Conservation (phyloP, 2,329 filamentous ascomycete species). For the Aspergillus pseudoviridinutans region DNA sequence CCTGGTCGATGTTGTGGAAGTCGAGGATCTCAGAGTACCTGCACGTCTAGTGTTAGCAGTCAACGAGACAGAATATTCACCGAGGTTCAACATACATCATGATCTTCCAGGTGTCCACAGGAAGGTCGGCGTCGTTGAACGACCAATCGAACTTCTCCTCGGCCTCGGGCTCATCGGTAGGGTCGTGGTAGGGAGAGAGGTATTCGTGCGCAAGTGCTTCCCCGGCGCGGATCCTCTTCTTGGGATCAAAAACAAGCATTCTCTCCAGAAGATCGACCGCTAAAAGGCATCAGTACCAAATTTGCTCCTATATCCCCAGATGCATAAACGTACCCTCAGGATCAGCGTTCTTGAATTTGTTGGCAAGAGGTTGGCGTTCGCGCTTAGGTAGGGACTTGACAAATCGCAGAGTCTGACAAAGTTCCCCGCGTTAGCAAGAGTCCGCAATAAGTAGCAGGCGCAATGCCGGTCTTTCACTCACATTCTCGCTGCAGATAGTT, state of each 20-base stretch:
- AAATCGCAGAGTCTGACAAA: conserved; percentile 79
- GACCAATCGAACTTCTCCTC: conserved; percentile 99
- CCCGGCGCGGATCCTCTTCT: conserved; percentile 83
- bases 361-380: conserved; percentile 76
- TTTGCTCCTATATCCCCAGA: neutral
- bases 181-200: conserved; percentile 93
- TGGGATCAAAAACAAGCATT: conserved; percentile 99
- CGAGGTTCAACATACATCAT: conserved; percentile 74
- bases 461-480: conserved; percentile 43
- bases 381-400: conserved; percentile 96
- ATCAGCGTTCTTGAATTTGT: conserved; percentile 96
- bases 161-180: conserved; percentile 89
- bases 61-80: neutral
- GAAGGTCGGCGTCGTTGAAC: conserved; percentile 96
- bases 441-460: neutral
- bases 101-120: conserved; percentile 99
- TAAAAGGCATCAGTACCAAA: conserved; percentile 32
- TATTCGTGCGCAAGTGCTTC: conserved; percentile 89
- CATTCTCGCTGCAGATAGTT: conserved; percentile 97
- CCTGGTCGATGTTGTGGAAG: conserved; percentile 85
- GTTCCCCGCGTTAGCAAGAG: conserved; percentile 21
- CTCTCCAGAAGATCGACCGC: conserved; percentile 90
- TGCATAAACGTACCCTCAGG: conserved; percentile 59
- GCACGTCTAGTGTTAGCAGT: conserved; percentile 3
- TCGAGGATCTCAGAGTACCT: conserved; percentile 99